phyloP scores from a whole-genome alignment of 2,329 filamentous ascomycete genomes.

The Nemania sp. region DNA sequence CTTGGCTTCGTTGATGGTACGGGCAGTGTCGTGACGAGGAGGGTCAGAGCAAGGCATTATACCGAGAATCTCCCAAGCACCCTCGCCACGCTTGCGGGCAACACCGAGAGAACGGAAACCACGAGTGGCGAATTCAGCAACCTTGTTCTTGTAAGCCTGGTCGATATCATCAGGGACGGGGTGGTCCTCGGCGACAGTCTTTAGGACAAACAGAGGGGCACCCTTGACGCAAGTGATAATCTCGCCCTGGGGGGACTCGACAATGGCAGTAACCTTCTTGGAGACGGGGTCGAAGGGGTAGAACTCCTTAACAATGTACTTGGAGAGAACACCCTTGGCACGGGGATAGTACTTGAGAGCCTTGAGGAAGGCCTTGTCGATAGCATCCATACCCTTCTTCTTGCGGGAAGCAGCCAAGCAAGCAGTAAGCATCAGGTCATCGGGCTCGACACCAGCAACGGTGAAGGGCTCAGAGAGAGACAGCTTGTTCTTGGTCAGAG shows the following conservation, averaged over 20 bases:
- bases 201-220: constrained; percentile 87
- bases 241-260: constrained; percentile 85
- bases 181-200: constrained; percentile 88
- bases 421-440: constrained; percentile 92
- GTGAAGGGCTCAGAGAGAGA: constrained; percentile 88
- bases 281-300: constrained; percentile 91
- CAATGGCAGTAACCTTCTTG: constrained; percentile 89
- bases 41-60: constrained; percentile 96
- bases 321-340: constrained; percentile 82
- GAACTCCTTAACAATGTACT: constrained; percentile 88
- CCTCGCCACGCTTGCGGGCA: constrained; percentile 86
- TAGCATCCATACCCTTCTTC: constrained; percentile 95
- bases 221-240: constrained; percentile 91
- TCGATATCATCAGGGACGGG: constrained; percentile 81
- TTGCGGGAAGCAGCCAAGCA: constrained; percentile 91
- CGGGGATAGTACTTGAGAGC: constrained; percentile 83
- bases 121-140: constrained; percentile 90
- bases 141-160: constrained; percentile 90
- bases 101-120: constrained; percentile 95
- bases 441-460: constrained; percentile 82
- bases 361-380: constrained; percentile 95
- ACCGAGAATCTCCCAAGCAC: constrained; percentile 89
- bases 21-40: constrained; percentile 88
- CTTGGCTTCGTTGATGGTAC: constrained; percentile 92
- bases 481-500: constrained; percentile 93